A percentile compares a stretch with the other conserved stretches of the same genome.
Evolutionary conservation across 345 rosid genomes (phyloP).

Genomic region (Gynandropsis gynandra): DNA sequence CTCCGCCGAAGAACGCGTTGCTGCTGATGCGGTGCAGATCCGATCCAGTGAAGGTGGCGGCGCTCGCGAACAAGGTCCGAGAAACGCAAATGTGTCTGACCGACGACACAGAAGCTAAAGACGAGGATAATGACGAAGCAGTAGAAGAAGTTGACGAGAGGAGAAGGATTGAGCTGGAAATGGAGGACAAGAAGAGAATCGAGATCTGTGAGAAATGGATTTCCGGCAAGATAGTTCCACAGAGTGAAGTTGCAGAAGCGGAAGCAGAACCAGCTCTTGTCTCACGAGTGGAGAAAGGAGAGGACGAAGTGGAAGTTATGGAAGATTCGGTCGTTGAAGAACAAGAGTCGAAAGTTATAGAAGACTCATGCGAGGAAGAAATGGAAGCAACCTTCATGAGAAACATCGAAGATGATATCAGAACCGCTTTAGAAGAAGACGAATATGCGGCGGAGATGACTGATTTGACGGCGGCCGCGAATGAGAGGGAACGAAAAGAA

Average conservation of each 20-base stretch:
- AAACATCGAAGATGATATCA: conserved; percentile 26
- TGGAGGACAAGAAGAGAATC: conserved; percentile 30
- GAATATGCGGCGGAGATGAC: conserved; percentile 10
- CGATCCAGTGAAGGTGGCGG: conserved; percentile 91
- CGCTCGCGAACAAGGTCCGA: conserved; percentile 65
- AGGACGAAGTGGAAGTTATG: conserved; percentile 15
- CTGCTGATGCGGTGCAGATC: conserved; percentile 90
- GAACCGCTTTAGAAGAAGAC: conserved; percentile 22
- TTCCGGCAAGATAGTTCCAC: conserved; percentile 24
- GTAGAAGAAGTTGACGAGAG: conserved; percentile 12
- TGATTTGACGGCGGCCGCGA: conserved; percentile 7
- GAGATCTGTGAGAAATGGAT: conserved; percentile 28
- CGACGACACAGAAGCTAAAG: conserved; percentile 18
- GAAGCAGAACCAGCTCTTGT: conserved; percentile 18
- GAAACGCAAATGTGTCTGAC: conserved; percentile 41
- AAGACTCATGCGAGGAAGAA: conserved; percentile 22
- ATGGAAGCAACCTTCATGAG: conserved; percentile 21
- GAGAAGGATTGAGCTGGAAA: conserved; percentile 27
- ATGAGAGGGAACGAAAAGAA: conserved; percentile 17
- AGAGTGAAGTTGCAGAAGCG: conserved; percentile 20
- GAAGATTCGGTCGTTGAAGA: conserved; percentile 24
- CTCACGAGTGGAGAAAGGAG: conserved; percentile 12
- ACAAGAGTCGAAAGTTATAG: conserved; percentile 12
- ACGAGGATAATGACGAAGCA: conserved; percentile 7
- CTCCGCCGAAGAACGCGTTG: conserved; percentile 87